Evolutionary conservation across 805 yeast species (phyloP).

Genomic region (Wickerhamomyces mucosus): DNA sequence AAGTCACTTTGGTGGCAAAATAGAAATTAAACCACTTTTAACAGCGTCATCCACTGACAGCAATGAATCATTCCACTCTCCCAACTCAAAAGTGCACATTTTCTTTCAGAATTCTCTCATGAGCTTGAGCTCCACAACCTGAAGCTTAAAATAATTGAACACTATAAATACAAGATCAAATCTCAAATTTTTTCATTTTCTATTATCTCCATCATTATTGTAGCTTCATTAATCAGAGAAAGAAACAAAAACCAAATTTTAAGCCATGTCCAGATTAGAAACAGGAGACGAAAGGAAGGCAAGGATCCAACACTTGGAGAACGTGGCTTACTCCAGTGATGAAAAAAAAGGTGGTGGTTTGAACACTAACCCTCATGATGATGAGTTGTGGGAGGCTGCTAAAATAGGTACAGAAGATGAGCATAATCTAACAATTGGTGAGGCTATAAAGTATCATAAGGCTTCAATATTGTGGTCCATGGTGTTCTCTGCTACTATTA

Average conservation of each 20-base stretch:
- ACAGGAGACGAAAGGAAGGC: conserved; percentile 6
- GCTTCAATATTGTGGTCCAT: conserved; percentile 13
- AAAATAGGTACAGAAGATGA: conserved; percentile 12
- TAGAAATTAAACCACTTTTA: too few relatives aligned
- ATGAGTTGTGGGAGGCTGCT: conserved; percentile 7
- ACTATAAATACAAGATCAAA: too few relatives aligned
- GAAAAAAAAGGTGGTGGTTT: too few relatives aligned
- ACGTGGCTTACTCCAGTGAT: conserved; percentile 8
- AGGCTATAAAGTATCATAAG: conserved; percentile 11
- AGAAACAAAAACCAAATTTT: too few relatives aligned
- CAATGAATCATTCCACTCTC: too few relatives aligned
- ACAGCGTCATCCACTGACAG: too few relatives aligned
- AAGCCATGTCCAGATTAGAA: background rate
- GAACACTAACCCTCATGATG: conserved; percentile 5
- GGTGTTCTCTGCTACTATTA: conserved; percentile 12
- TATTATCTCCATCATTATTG: background rate
- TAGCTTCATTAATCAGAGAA: too few relatives aligned
- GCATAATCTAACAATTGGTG: conserved; percentile 10
- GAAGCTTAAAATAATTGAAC: too few relatives aligned
- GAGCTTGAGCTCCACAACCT: too few relatives aligned
- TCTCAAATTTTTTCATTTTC: background rate
- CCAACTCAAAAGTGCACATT: too few relatives aligned
- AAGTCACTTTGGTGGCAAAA: too few relatives aligned
- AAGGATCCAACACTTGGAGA: conserved; percentile 10
- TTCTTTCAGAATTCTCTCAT: too few relatives aligned